Conservation (phyloP, 148 eudicot species). For the Fagopyrum tataricum region DNA sequence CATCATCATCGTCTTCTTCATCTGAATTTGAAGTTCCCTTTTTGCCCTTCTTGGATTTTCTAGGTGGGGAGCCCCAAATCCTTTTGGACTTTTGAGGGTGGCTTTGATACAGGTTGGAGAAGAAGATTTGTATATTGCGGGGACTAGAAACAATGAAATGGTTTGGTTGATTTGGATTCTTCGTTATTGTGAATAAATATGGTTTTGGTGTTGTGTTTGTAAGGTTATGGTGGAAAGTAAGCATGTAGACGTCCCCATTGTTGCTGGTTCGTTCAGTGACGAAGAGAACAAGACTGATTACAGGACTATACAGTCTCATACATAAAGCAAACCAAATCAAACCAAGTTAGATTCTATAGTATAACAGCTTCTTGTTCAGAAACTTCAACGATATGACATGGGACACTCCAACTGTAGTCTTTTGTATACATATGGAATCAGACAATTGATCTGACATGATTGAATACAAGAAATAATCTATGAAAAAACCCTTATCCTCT, state of each 20-base stretch:
- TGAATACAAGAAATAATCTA: background rate
- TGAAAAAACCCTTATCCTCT: background rate
- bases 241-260: constrained; percentile 11
- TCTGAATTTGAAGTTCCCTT: constrained; percentile 24
- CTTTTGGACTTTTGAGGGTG: constrained; percentile 55
- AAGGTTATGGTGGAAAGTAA: constrained; percentile 5
- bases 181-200: background rate
- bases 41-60: constrained; percentile 34
- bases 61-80: constrained; percentile 55
- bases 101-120: constrained; percentile 34
- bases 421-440: background rate
- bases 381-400: background rate
- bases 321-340: no score
- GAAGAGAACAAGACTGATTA: background rate
- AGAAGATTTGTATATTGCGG: background rate
- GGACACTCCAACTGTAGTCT: background rate
- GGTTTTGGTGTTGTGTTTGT: background rate
- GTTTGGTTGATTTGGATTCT: background rate
- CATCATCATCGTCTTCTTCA: constrained; percentile 32
- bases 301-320: background rate
- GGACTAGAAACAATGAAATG: background rate
- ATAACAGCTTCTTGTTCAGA: background rate
- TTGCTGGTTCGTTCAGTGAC: background rate
- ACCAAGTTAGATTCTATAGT: background rate
- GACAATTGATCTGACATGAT: background rate